phyloP scores from a whole-genome alignment of 805 yeast species.

The Metschnikowia anglica region DNA sequence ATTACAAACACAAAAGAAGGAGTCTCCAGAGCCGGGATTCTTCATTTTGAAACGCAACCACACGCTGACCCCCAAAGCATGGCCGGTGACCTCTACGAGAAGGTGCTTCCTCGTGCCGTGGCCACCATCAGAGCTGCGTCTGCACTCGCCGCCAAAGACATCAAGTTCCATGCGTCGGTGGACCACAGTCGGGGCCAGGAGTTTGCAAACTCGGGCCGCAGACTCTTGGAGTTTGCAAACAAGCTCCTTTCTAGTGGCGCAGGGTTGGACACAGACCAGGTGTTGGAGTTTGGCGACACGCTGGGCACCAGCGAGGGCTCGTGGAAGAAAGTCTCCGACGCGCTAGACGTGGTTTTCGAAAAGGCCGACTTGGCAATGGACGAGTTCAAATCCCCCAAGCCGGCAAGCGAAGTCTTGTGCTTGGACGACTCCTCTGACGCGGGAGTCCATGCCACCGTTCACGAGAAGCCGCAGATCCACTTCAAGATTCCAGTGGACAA shows the following conservation, averaged over 20 bases:
- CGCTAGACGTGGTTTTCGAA: conserved; percentile 72
- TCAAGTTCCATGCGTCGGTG: conserved; percentile 67
- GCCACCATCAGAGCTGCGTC: conserved; percentile 50
- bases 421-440: conserved; percentile 12
- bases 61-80: not conserved
- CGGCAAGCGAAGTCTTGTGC: conserved; percentile 19
- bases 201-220: conserved; percentile 41
- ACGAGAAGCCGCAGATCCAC: conserved; percentile 63
- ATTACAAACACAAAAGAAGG: too few species aligned
- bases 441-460: conserved; percentile 3
- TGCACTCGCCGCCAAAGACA: conserved; percentile 74
- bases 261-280: conserved; percentile 14
- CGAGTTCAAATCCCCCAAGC: conserved; percentile 23
- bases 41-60: not conserved
- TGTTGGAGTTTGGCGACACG: conserved; percentile 41
- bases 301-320: conserved; percentile 40
- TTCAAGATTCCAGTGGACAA: conserved; percentile 67
- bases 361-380: conserved; percentile 71
- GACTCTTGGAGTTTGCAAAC: conserved; percentile 48
- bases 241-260: conserved; percentile 38
- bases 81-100: conserved; percentile 9
- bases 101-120: conserved; percentile 7
- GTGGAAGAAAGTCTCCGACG: conserved; percentile 64
- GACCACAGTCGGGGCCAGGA: conserved; percentile 48
- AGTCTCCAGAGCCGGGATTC: too few species aligned